These are phyloP conservation scores for Suillus subaureus DNA, from an alignment of 768 basidiomycete genomes.

Conservation along the genomic window DNA sequence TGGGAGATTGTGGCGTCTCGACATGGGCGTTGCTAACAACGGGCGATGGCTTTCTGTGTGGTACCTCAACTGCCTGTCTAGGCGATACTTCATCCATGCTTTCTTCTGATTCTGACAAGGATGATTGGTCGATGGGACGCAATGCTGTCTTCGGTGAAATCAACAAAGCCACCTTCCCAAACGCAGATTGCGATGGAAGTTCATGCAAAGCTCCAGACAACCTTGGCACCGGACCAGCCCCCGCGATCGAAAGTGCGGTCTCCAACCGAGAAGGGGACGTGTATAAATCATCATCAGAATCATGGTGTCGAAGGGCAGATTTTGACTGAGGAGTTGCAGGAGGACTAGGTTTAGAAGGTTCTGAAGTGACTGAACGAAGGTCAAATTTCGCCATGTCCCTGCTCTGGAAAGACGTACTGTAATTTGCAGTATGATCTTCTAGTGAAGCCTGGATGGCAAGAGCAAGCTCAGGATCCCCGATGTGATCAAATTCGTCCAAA, in stretches of 20 bases:
- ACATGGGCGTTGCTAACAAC: conserved; percentile 7
- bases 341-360: conserved; percentile 10
- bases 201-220: conserved; percentile 16
- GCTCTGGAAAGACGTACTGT: not conserved
- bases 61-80: conserved; percentile 12
- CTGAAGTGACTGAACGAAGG: not conserved
- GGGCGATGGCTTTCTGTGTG: conserved; percentile 4
- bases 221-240: conserved; percentile 45
- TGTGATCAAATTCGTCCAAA: conserved; percentile 33
- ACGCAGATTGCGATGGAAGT: conserved; percentile 27
- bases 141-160: conserved; percentile 14
- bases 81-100: conserved; percentile 3
- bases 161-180: conserved; percentile 42
- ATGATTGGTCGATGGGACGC: conserved; percentile 1
- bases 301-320: conserved; percentile 8
- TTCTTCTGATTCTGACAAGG: conserved; percentile 1
- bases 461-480: conserved; percentile 59
- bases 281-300: conserved; percentile 50
- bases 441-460: conserved; percentile 67
- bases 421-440: conserved; percentile 29
- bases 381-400: not conserved
- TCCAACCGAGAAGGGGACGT: conserved; percentile 60
- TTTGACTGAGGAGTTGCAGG: conserved; percentile 1
- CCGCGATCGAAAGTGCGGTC: conserved; percentile 68
- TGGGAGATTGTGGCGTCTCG: not conserved